phyloP scores from a whole-genome alignment of 148 eudicot species.

The Polygonum maritimum region DNA sequence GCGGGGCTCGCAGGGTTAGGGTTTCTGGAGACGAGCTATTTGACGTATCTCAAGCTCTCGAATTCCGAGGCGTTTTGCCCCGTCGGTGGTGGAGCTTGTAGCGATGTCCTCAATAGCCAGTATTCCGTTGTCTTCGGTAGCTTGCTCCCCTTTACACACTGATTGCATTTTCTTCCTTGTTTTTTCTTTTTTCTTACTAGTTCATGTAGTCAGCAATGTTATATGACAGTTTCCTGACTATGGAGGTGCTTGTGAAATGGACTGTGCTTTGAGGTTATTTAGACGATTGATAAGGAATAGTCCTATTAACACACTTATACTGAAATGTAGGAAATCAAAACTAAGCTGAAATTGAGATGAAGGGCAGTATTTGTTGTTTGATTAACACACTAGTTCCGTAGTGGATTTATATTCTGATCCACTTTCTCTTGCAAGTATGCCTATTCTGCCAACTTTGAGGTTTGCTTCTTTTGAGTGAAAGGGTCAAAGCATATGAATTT shows the following conservation, averaged over 20 bases:
- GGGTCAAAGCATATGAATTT: slow-evolving; percentile 9
- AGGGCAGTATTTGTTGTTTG: neutral
- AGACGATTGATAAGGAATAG: neutral
- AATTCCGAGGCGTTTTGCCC: slow-evolving; percentile 76
- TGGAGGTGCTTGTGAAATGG: neutral
- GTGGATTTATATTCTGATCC: neutral
- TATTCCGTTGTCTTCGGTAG: slow-evolving; percentile 65
- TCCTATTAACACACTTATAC: neutral
- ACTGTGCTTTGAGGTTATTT: neutral
- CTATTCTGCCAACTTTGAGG: neutral
- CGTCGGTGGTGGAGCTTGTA: slow-evolving; percentile 55
- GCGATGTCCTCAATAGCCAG: slow-evolving; percentile 59
- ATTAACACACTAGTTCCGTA: neutral
- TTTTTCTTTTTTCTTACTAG: neutral
- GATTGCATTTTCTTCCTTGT: neutral
- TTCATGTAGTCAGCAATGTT: neutral
- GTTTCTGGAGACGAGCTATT: slow-evolving; percentile 58
- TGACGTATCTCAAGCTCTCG: slow-evolving; percentile 56
- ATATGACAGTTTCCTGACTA: neutral
- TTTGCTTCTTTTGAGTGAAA: slow-evolving; percentile 15
- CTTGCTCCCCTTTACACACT: neutral
- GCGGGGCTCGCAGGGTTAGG: slow-evolving; percentile 23
- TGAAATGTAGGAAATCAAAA: neutral
- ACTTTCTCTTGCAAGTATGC: neutral
- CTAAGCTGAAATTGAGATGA: neutral